A percentile compares a stretch with the other conserved stretches of the same genome.
Evolutionary conservation across 176 grass and related monocot genomes (phyloP).

Genomic region (Puya raimondii): DNA sequence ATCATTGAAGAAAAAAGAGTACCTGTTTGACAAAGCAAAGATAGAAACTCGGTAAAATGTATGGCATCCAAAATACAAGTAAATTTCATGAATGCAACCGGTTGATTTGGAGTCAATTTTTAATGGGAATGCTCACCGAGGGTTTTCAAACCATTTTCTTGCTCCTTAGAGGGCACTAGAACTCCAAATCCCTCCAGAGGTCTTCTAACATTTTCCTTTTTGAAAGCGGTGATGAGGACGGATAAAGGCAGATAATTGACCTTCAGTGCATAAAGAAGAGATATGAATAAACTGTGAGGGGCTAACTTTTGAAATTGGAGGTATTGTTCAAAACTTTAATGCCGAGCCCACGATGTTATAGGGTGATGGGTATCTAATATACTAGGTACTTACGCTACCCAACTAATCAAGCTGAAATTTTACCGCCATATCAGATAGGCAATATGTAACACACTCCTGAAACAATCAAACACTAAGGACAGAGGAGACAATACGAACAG

Average conservation of each 20-base stretch:
- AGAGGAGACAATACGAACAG: too few species aligned
- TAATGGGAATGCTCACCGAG: conserved; percentile 45
- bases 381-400: too few species aligned
- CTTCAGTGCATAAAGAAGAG: conserved; percentile 25
- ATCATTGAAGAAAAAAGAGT: conserved; percentile 99
- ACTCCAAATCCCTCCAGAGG: conserved; percentile 94
- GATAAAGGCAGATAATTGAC: conserved; percentile 87
- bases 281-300: neutral
- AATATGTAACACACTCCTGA: too few species aligned
- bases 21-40: conserved; percentile 30
- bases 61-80: neutral
- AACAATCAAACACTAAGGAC: too few species aligned
- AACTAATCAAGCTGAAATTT: too few species aligned
- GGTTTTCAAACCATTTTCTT: conserved; percentile 80
- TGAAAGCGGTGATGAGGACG: conserved; percentile 82
- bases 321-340: too few species aligned
- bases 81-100: neutral
- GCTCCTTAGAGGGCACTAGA: conserved; percentile 86
- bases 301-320: neutral
- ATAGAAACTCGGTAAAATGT: neutral
- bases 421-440: too few species aligned
- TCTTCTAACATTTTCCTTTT: conserved; percentile 77
- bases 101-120: neutral
- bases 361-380: too few species aligned
- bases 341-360: too few species aligned